Evolutionary conservation across 257 asterid genomes (phyloP).

Genomic region (Rubia yunnanensis): DNA sequence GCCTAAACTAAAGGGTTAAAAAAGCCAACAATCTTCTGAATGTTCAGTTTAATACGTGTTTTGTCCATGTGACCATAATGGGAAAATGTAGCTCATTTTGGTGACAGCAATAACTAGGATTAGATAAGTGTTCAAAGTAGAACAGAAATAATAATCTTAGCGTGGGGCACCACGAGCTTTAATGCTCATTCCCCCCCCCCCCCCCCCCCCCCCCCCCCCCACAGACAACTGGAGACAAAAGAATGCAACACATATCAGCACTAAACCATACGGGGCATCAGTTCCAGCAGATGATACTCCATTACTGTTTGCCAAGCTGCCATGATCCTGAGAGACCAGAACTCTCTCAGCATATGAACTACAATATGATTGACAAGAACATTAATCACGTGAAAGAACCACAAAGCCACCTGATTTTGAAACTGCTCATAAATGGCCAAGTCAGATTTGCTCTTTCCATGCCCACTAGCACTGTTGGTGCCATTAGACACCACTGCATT

Average conservation of each 20-base stretch:
- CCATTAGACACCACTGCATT: slow-evolving; percentile 28
- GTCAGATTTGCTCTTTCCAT: slow-evolving; percentile 47
- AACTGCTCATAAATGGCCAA: slow-evolving; percentile 79
- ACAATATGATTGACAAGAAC: neutral
- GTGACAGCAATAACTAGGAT: neutral
- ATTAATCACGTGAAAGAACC: neutral
- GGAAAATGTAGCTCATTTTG: neutral
- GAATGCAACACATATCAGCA: slow-evolving; percentile 3
- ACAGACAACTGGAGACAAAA: neutral
- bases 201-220: too few relatives aligned
- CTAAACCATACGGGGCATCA: slow-evolving; percentile 53
- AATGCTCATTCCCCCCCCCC: neutral
- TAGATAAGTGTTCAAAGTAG: neutral
- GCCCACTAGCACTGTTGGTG: slow-evolving; percentile 30
- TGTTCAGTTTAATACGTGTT: neutral
- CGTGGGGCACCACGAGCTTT: neutral
- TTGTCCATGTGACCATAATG: neutral
- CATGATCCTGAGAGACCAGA: slow-evolving; percentile 40
- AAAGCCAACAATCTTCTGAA: neutral
- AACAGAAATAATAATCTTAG: neutral
- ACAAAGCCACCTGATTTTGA: slow-evolving; percentile 47
- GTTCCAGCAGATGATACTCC: slow-evolving; percentile 46
- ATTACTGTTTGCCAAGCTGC: slow-evolving; percentile 31
- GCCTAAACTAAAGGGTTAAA: too few relatives aligned
- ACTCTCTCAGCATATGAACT: slow-evolving; percentile 16